Conservation (phyloP, 257 asterid genomes). For the Solanum sejunctum region DNA sequence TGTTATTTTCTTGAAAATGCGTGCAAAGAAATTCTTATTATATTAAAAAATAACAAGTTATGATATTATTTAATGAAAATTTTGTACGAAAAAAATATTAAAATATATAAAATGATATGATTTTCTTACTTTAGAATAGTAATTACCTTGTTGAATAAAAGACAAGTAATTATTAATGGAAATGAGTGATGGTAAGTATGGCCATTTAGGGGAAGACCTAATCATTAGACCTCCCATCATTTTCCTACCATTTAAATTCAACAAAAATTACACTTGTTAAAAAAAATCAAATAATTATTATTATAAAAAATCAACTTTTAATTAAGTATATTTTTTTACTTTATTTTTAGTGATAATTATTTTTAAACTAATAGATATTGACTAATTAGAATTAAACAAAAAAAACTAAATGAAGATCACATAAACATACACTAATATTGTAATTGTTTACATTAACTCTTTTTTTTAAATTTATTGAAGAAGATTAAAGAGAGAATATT, state of each 20-base stretch:
- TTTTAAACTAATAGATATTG: not conserved
- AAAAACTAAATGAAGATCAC: not conserved
- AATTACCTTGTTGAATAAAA: conserved; percentile 6
- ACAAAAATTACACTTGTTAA: too few relatives aligned
- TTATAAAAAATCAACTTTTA: too few relatives aligned
- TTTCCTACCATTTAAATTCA: conserved; percentile 19
- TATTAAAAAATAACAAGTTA: not conserved
- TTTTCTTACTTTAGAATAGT: not conserved
- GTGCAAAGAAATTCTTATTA: not conserved
- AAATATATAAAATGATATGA: not conserved
- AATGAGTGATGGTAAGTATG: conserved; percentile 17
- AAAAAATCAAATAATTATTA: too few relatives aligned
- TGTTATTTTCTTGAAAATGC: not conserved
- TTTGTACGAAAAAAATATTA: not conserved
- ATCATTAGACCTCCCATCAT: conserved; percentile 35
- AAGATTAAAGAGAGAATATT: too few relatives aligned
- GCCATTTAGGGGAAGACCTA: conserved; percentile 22
- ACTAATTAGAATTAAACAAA: not conserved
- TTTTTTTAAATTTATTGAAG: too few relatives aligned
- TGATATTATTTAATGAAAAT: not conserved
- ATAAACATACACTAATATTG: not conserved
- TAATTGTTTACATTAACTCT: not conserved
- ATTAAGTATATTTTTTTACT: too few relatives aligned
- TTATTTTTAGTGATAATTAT: not conserved
- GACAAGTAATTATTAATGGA: not conserved